A percentile compares a stretch with the other conserved stretches of the same genome.
Conservation (phyloP, 2,329 filamentous ascomycete genomes). For the Aureobasidium zeae region DNA sequence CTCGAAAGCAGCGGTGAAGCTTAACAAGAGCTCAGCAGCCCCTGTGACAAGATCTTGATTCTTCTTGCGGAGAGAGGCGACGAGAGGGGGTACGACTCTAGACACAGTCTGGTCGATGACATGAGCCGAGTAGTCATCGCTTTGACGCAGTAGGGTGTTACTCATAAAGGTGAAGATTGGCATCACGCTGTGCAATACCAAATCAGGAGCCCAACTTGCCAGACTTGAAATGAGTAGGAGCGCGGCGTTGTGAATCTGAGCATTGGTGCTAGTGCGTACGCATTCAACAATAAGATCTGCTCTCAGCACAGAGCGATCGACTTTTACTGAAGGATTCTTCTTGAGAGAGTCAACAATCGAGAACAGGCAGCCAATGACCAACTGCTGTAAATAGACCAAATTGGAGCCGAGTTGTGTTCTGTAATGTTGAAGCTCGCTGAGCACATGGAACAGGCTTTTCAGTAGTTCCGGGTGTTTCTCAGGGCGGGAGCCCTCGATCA, state of each 20-base stretch:
- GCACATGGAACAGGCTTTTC: constrained; percentile 67
- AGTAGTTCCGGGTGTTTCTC: constrained; percentile 68
- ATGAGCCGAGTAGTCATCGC: constrained; percentile 92
- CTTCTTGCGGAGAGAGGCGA: constrained; percentile 69
- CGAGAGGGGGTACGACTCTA: constrained; percentile 84
- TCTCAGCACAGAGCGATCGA: constrained; percentile 71
- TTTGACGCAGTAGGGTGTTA: constrained; percentile 78
- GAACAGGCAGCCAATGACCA: constrained; percentile 72
- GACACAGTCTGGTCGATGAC: constrained; percentile 91
- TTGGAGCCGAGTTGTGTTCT: constrained; percentile 74
- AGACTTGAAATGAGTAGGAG: constrained; percentile 79
- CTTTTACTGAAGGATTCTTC: constrained; percentile 30
- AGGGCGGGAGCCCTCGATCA: constrained; percentile 73
- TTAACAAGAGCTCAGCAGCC: constrained; percentile 81
- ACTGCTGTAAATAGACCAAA: constrained; percentile 78
- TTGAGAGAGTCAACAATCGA: constrained; percentile 68
- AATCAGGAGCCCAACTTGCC: constrained; percentile 76
- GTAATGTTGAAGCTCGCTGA: constrained; percentile 82
- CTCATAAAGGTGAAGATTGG: constrained; percentile 99
- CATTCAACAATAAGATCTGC: constrained; percentile 90
- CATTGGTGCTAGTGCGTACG: constrained; percentile 81
- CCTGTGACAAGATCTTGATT: constrained; percentile 72
- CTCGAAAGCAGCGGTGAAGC: constrained; percentile 92
- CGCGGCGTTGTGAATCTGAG: constrained; percentile 87
- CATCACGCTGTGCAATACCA: constrained; percentile 96